Evolutionary conservation across 176 grass and related monocot species (phyloP).

Genomic region (maize (Zea mays)): DNA sequence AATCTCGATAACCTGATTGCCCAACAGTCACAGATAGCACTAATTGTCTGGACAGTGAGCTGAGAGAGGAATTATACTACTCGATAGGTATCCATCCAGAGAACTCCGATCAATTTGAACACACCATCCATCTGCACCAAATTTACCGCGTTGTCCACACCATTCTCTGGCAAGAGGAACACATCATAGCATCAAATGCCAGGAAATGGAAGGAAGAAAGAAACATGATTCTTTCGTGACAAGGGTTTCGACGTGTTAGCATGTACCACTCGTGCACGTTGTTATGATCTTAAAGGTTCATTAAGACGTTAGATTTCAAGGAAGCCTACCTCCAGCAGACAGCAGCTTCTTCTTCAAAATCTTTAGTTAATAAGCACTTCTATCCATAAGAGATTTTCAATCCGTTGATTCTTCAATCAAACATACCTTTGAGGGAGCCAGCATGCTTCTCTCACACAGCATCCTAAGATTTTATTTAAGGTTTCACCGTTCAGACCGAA

Average conservation of each 20-base stretch:
- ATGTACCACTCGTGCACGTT: neutral
- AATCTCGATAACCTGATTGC: constrained; percentile 46
- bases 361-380: constrained; percentile 28
- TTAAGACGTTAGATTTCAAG: constrained; percentile 44
- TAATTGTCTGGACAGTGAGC: constrained; percentile 45
- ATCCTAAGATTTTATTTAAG: constrained; percentile 19
- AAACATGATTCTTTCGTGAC: constrained; percentile 24
- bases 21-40: constrained; percentile 51
- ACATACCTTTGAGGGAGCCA: constrained; percentile 32
- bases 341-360: constrained; percentile 60
- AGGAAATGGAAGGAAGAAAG: constrained; percentile 31
- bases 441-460: constrained; percentile 16
- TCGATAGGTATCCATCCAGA: constrained; percentile 40
- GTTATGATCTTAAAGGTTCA: constrained; percentile 29
- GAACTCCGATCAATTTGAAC: constrained; percentile 51
- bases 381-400: constrained; percentile 24
- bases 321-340: constrained; percentile 64
- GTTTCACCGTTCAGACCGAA: constrained; percentile 39
- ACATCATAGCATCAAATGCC: constrained; percentile 71
- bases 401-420: constrained; percentile 28
- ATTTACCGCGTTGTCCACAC: constrained; percentile 39
- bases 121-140: constrained; percentile 51
- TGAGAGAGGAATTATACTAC: constrained; percentile 41
- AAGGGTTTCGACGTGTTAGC: constrained; percentile 28
- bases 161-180: constrained; percentile 75